Evolutionary conservation across 345 rosid genomes (phyloP).

Genomic region (Populus pruinosa): DNA sequence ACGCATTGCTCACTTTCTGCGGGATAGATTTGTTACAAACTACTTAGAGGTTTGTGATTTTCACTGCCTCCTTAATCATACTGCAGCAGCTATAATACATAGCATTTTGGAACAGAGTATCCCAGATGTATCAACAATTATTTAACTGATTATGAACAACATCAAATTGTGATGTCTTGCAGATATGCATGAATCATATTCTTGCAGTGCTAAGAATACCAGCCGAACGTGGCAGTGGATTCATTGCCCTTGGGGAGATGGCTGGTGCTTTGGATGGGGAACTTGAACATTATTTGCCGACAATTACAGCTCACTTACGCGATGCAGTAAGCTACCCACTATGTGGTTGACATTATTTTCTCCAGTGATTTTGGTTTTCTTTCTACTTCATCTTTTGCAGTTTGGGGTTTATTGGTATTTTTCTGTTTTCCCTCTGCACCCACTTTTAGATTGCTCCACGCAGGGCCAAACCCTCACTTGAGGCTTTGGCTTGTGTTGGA

Average conservation of each 20-base stretch:
- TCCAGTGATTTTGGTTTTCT: constrained; percentile 2
- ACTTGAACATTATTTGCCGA: constrained; percentile 90
- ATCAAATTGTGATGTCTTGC: constrained; percentile 27
- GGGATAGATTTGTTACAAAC: constrained; percentile 94
- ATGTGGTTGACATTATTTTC: constrained; percentile 9
- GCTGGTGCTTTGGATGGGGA: constrained; percentile 99
- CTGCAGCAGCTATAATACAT: not conserved
- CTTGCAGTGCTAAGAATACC: constrained; percentile 76
- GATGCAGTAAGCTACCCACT: constrained; percentile 67
- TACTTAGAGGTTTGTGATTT: constrained; percentile 67
- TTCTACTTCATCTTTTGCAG: constrained; percentile 5
- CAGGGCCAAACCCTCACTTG: constrained; percentile 86
- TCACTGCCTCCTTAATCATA: constrained; percentile 8
- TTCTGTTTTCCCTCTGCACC: not conserved
- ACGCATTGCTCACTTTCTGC: constrained; percentile 97
- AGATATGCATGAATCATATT: constrained; percentile 98
- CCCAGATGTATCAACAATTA: not conserved
- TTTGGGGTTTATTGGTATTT: not conserved
- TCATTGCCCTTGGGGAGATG: constrained; percentile 99
- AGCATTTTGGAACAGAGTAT: constrained; percentile 6
- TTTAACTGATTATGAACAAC: not conserved
- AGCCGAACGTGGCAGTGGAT: constrained; percentile 96
- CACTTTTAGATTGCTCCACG: constrained; percentile 89
- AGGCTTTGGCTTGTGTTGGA: constrained; percentile 97
- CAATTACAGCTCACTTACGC: constrained; percentile 80